Conservation (phyloP, 1,284 basidiomycete species). For the Pseudozyma sp. region DNA sequence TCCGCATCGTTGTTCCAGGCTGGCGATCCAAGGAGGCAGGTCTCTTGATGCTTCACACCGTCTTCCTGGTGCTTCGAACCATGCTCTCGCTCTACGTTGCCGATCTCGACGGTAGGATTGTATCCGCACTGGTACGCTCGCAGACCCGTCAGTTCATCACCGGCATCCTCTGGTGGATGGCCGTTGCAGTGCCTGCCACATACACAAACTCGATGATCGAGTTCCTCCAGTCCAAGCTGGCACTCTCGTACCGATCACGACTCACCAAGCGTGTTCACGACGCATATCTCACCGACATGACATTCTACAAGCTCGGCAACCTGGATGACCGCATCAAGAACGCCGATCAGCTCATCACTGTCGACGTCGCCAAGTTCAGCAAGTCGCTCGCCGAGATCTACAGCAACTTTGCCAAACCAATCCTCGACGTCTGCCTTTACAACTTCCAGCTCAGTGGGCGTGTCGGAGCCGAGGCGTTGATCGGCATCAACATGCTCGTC, state of each 20-base stretch:
- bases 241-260: conserved; percentile 89
- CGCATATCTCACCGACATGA: conserved; percentile 82
- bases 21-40: conserved; percentile 86
- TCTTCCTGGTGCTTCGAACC: conserved; percentile 86
- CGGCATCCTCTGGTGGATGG: conserved; percentile 88
- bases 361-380: conserved; percentile 94
- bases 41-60: conserved; percentile 86
- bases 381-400: conserved; percentile 92
- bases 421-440: conserved; percentile 90
- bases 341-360: conserved; percentile 96
- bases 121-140: conserved; percentile 91
- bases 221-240: conserved; percentile 92
- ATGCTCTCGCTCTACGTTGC: conserved; percentile 95
- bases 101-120: conserved; percentile 88
- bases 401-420: conserved; percentile 76
- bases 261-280: conserved; percentile 85
- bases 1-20: conserved; percentile 89
- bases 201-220: conserved; percentile 94
- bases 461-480: conserved; percentile 91
- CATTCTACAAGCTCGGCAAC: conserved; percentile 89
- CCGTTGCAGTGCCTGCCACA: conserved; percentile 83
- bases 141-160: conserved; percentile 82
- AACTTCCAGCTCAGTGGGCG: conserved; percentile 95
- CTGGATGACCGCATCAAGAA: conserved; percentile 88
- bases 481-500: conserved; percentile 85